Conservation (phyloP, 2,329 filamentous ascomycete genomes). For the Ophiostoma novo-ulmi region DNA sequence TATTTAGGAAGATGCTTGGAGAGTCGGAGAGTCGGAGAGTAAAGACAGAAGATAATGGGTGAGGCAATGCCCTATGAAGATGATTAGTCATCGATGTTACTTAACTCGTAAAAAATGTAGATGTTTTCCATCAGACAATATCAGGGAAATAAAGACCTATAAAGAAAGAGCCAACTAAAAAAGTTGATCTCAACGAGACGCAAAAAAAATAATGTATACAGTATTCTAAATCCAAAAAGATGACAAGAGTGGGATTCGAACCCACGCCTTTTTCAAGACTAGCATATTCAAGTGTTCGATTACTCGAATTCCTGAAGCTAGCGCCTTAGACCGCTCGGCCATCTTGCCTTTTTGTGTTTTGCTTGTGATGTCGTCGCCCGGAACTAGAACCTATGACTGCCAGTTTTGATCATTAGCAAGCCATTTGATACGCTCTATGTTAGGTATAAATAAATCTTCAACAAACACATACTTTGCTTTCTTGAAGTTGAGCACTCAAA, state of each 20-base stretch:
- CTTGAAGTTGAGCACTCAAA: neutral
- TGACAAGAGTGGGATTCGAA: conserved; percentile 17
- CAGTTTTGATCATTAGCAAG: neutral
- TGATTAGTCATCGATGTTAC: neutral
- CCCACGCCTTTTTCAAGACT: conserved; percentile 18
- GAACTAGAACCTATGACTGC: neutral
- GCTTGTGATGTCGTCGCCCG: neutral
- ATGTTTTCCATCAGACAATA: too few relatives aligned
- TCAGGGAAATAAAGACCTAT: too few relatives aligned
- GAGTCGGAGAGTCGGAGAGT: too few relatives aligned
- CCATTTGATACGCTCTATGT: too few relatives aligned
- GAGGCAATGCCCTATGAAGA: neutral
- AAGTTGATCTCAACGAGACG: neutral
- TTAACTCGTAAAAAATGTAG: too few relatives aligned
- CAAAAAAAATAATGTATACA: neutral
- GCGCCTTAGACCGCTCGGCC: conserved; percentile 18
- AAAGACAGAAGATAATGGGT: neutral
- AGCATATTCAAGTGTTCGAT: conserved; percentile 11
- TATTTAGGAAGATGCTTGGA: too few relatives aligned
- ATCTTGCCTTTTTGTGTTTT: conserved; percentile 8
- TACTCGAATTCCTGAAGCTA: conserved; percentile 16
- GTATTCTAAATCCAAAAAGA: neutral
- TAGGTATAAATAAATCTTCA: too few relatives aligned
- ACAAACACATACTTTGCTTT: neutral
- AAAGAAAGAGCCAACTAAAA: too few relatives aligned